Percentiles rank a stretch among this genome's conserved stretches.
Evolutionary conservation across 352 stramenopile genomes (phyloP).

Genomic region (Lagenidium giganteum): DNA sequence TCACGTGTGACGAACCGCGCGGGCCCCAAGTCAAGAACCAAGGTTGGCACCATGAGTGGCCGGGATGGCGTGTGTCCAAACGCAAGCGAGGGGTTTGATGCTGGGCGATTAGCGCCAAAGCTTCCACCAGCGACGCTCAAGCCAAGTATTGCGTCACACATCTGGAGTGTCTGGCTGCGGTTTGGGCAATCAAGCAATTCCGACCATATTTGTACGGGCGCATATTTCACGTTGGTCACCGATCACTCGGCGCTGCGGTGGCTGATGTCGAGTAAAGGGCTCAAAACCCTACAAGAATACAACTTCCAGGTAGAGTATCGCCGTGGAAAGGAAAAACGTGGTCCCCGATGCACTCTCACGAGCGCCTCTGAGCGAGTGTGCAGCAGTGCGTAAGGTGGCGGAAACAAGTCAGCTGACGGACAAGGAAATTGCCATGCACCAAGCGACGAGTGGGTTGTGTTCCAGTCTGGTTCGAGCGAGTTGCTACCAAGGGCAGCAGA

Average conservation of each 20-base stretch:
- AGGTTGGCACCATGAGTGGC: too few species aligned
- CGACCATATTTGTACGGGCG: constrained; percentile 16
- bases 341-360: constrained; percentile 17
- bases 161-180: constrained; percentile 19
- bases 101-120: too few species aligned
- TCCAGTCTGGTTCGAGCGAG: not conserved
- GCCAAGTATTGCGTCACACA: constrained; percentile 19
- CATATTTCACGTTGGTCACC: constrained; percentile 13
- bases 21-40: too few species aligned
- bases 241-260: constrained; percentile 19
- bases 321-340: constrained; percentile 4
- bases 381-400: not conserved
- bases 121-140: constrained; percentile 9
- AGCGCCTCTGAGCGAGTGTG: constrained; percentile 2
- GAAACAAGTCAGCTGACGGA: constrained; percentile 8
- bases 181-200: constrained; percentile 21
- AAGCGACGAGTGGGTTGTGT: constrained; percentile 3
- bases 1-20: too few species aligned
- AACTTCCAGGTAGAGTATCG: constrained; percentile 13
- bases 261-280: constrained; percentile 13
- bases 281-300: constrained; percentile 14
- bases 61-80: too few species aligned
- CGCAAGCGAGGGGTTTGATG: too few species aligned
- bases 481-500: not conserved
- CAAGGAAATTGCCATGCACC: not conserved